phyloP scores from a whole-genome alignment of 225 moss, liverwort and hornwort species.

The Polytrichum commune region DNA sequence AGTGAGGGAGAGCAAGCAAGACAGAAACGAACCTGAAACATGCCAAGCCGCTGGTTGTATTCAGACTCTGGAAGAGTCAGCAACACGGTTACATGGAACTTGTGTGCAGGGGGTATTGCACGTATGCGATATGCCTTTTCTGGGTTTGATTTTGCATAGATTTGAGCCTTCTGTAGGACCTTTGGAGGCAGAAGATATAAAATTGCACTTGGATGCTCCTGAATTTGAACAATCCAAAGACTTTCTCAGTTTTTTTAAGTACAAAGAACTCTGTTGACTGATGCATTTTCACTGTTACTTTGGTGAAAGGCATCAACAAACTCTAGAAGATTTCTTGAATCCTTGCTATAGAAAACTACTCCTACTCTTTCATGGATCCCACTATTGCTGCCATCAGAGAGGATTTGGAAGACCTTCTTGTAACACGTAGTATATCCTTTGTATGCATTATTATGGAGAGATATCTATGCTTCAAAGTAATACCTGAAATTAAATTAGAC shows the following conservation, averaged over 20 bases:
- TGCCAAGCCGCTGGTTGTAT: slow-evolving; percentile 79
- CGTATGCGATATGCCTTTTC: slow-evolving; percentile 49
- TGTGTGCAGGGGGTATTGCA: slow-evolving; percentile 57
- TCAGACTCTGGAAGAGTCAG: slow-evolving; percentile 88
- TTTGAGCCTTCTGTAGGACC: slow-evolving; percentile 51
- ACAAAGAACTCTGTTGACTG: background rate
- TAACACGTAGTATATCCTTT: no score
- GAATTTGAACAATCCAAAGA: slow-evolving; percentile 7
- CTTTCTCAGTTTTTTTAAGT: slow-evolving; percentile 15
- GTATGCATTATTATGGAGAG: no score
- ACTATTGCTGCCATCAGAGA: no score
- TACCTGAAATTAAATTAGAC: no score
- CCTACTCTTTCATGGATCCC: no score
- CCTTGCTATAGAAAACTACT: no score
- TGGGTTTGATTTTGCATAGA: slow-evolving; percentile 22
- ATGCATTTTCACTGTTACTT: no score
- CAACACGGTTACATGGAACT: slow-evolving; percentile 59
- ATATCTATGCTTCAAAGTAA: no score
- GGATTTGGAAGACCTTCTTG: no score
- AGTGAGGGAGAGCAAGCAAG: background rate
- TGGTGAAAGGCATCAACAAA: no score
- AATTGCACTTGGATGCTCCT: slow-evolving; percentile 40
- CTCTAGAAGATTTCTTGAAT: no score
- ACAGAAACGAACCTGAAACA: slow-evolving; percentile 70
- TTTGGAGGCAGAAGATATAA: slow-evolving; percentile 53